Evolutionary conservation across 768 basidiomycete genomes (phyloP).

Genomic region (Auriscalpium microsporum): DNA sequence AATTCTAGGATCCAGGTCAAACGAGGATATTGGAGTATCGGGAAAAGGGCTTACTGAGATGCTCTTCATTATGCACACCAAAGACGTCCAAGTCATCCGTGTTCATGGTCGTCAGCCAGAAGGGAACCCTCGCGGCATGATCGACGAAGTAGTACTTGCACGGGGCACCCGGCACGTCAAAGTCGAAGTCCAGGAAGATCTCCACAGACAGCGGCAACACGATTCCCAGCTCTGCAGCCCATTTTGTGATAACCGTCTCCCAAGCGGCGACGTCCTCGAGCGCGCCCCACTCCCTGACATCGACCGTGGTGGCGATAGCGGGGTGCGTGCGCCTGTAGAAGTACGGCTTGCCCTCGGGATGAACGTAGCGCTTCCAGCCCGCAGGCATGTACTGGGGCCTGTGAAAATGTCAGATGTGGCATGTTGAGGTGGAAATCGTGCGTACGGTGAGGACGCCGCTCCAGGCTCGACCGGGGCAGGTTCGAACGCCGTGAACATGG

Average conservation of each 20-base stretch:
- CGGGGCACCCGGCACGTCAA: not conserved
- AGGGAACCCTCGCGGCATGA: not conserved
- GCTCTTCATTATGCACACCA: not conserved
- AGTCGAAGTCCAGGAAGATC: not conserved
- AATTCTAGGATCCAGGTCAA: no score
- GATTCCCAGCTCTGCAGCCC: not conserved
- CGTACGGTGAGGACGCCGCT: no score
- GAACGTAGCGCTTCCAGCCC: not conserved
- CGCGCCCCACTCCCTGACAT: not conserved
- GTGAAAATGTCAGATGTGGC: not conserved
- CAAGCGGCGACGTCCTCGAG: not conserved
- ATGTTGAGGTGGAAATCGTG: no score
- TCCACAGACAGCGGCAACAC: not conserved
- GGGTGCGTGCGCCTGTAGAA: not conserved
- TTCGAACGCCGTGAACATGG: no score
- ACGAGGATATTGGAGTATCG: no score
- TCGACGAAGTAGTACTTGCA: conserved; percentile 1
- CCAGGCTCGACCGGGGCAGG: no score
- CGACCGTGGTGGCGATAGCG: not conserved
- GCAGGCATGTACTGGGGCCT: not conserved
- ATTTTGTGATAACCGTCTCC: not conserved
- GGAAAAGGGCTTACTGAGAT: not conserved
- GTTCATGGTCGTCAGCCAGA: not conserved
- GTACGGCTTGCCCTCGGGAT: conserved; percentile 3
- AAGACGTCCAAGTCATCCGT: not conserved